These are phyloP conservation scores for Pichia cactophila DNA, from an alignment of 1,139 yeast species.

Conservation along the genomic window DNA sequence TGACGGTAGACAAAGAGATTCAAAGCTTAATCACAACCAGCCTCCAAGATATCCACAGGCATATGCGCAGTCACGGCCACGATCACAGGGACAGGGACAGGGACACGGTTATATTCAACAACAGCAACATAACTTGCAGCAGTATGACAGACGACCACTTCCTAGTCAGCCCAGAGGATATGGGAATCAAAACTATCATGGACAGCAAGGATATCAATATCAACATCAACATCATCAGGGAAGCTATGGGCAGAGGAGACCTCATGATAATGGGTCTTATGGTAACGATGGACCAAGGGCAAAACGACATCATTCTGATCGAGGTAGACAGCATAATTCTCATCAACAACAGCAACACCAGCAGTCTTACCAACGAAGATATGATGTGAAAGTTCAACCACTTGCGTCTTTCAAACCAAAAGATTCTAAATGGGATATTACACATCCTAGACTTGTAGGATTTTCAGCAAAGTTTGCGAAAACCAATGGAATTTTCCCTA, in stretches of 20 bases:
- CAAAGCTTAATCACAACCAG: not conserved
- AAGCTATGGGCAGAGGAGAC: not conserved
- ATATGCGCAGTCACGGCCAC: not conserved
- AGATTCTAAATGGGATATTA: constrained; percentile 63
- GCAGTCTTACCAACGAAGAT: constrained; percentile 8
- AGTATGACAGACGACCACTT: not conserved
- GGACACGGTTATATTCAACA: too few species aligned
- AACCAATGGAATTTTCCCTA: constrained; percentile 70
- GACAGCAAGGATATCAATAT: not conserved
- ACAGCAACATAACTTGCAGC: not conserved
- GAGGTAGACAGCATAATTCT: not conserved
- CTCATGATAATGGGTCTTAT: not conserved
- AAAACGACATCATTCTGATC: not conserved
- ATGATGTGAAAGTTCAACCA: constrained; percentile 28
- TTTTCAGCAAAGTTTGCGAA: constrained; percentile 77
- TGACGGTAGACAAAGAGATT: not conserved
- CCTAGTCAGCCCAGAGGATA: not conserved
- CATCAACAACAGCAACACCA: constrained; percentile 3
- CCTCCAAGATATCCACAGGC: not conserved
- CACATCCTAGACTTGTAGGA: constrained; percentile 68
- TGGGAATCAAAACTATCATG: not conserved
- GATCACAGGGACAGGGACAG: too few species aligned
- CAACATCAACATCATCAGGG: too few species aligned
- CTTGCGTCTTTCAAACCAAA: constrained; percentile 34
- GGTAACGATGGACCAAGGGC: not conserved